Percentiles rank a stretch among this genome's conserved stretches.
Conservation (phyloP, 192 early-diverging fungal genomes). For the Backusella macrospora region DNA sequence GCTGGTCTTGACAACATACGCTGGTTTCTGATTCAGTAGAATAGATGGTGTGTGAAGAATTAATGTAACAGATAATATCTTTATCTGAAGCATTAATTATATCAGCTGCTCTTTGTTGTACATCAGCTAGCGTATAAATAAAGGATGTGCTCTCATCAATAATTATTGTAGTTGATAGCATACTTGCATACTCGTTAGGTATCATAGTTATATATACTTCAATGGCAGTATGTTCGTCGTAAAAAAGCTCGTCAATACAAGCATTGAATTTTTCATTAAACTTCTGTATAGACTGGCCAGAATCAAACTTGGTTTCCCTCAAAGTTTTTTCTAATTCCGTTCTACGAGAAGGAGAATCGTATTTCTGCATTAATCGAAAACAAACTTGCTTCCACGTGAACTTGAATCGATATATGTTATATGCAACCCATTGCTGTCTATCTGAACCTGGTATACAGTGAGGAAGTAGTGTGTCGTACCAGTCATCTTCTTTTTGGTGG, state of each 20-base stretch:
- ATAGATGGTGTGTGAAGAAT: not conserved
- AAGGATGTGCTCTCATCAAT: not conserved
- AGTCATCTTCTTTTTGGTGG: not conserved
- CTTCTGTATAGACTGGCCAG: not conserved
- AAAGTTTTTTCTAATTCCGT: not conserved
- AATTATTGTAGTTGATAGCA: not conserved
- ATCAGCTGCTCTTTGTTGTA: not conserved
- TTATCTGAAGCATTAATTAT: not conserved
- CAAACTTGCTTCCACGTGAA: constrained; percentile 8
- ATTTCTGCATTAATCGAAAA: not conserved
- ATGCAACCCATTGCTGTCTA: constrained; percentile 5
- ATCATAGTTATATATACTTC: not conserved
- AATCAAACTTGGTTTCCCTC: not conserved
- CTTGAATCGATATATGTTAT: not conserved
- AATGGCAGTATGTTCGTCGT: not conserved
- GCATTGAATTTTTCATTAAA: not conserved
- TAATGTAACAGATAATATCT: not conserved
- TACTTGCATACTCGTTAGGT: not conserved
- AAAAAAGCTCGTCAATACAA: constrained; percentile 4
- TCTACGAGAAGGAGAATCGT: too few relatives aligned
- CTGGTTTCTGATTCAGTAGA: not conserved
- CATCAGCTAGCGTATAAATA: not conserved
- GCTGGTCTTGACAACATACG: constrained; percentile 5
- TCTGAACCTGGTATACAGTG: not conserved
- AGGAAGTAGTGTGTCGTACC: not conserved